Evolutionary conservation across 495 filamentous ascomycete species (phyloP).

Genomic region (Penicillium malachiteum): DNA sequence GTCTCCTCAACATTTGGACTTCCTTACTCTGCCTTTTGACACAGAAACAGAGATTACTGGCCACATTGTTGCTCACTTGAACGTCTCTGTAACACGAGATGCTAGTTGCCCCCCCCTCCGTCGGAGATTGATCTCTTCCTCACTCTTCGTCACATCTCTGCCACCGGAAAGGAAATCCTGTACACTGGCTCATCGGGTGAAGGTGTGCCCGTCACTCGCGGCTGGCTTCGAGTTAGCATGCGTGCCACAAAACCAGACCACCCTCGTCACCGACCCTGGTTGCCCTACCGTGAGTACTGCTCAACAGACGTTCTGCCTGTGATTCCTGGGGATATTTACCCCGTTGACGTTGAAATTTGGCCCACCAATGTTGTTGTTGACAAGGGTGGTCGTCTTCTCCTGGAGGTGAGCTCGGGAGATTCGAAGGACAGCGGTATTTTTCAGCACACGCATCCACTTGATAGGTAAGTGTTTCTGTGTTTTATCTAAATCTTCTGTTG

Average conservation of each 20-base stretch:
- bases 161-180: conserved; percentile 56
- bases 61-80: conserved; percentile 60
- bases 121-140: conserved; percentile 66
- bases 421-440: conserved; percentile 61
- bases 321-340: conserved; percentile 55
- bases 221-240: conserved; percentile 51
- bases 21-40: conserved; percentile 53
- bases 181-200: conserved; percentile 58
- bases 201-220: conserved; percentile 38
- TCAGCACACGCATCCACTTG: conserved; percentile 47
- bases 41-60: conserved; percentile 64
- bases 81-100: conserved; percentile 53
- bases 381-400: conserved; percentile 17
- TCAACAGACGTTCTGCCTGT: conserved; percentile 56
- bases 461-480: conserved; percentile 33
- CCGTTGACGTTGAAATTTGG: conserved; percentile 66
- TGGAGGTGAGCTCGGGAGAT: conserved; percentile 59
- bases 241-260: conserved; percentile 51
- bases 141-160: conserved; percentile 57
- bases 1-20: conserved; percentile 36
- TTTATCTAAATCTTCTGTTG: too few relatives aligned
- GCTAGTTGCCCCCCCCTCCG: conserved; percentile 22
- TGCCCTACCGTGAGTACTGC: conserved; percentile 62
- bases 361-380: conserved; percentile 66
- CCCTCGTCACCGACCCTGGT: conserved; percentile 46